Evolutionary conservation across 345 rosid species (phyloP).

Genomic region (Aquilaria yunnanensis): DNA sequence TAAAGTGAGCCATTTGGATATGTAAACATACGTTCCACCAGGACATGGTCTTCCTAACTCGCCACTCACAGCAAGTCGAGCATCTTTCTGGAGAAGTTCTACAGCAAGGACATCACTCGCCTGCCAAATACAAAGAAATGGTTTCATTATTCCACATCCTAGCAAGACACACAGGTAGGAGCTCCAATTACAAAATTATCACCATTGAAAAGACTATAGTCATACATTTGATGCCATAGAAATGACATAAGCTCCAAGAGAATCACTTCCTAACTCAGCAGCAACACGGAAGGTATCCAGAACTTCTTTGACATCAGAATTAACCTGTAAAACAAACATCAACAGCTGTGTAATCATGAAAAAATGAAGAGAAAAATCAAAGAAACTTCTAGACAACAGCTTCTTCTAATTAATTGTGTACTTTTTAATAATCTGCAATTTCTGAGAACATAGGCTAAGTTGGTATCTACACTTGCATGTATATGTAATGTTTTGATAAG

Average conservation of each 20-base stretch:
- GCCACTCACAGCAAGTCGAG: slow-evolving; percentile 78
- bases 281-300: slow-evolving; percentile 87
- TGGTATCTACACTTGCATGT: neutral
- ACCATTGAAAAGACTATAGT: neutral
- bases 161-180: neutral
- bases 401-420: neutral
- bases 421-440: neutral
- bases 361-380: no score
- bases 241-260: slow-evolving; percentile 96
- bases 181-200: neutral
- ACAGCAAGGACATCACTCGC: slow-evolving; percentile 98
- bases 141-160: slow-evolving; percentile 9
- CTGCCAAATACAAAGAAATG: slow-evolving; percentile 34
- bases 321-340: slow-evolving; percentile 42
- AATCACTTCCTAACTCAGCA: slow-evolving; percentile 91
- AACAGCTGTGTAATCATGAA: no score
- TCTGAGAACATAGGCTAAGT: no score
- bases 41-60: slow-evolving; percentile 85
- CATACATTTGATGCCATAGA: slow-evolving; percentile 98
- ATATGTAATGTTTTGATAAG: no score
- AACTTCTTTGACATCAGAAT: slow-evolving; percentile 78
- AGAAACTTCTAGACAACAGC: neutral
- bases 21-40: slow-evolving; percentile 70
- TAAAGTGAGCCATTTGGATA: neutral
- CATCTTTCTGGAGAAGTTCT: slow-evolving; percentile 95